Evolutionary conservation across 1,139 yeast genomes (phyloP).

Genomic region (Scheffersomyces titani): DNA sequence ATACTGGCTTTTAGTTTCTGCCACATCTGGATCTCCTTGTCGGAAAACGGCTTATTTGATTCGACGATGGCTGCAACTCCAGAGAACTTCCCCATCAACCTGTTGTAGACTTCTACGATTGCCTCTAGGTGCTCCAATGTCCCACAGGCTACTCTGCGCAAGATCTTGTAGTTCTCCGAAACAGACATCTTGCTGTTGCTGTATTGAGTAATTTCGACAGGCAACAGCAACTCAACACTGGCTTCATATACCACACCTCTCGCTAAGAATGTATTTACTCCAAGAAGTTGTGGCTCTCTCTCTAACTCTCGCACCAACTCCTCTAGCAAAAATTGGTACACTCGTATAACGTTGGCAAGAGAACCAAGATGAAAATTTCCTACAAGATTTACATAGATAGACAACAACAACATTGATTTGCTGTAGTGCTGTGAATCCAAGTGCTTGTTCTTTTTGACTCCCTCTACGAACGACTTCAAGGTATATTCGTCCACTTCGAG

Average conservation of each 20-base stretch:
- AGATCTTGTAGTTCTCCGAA: constrained; percentile 31
- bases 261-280: constrained; percentile 15
- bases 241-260: constrained; percentile 29
- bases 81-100: background rate
- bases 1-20: no score
- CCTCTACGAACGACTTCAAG: constrained; percentile 13
- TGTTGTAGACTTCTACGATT: constrained; percentile 2
- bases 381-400: constrained; percentile 15
- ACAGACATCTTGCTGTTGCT: constrained; percentile 9
- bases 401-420: constrained; percentile 15
- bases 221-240: constrained; percentile 21
- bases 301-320: constrained; percentile 4
- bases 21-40: no score
- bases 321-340: constrained; percentile 6
- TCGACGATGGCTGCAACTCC: no score
- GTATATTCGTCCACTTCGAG: constrained; percentile 12
- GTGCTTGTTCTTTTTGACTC: constrained; percentile 11
- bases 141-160: constrained; percentile 23
- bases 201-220: constrained; percentile 18
- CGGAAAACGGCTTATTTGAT: no score
- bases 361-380: background rate
- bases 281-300: background rate
- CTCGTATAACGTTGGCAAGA: constrained; percentile 1
- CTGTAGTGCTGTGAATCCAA: constrained; percentile 3
- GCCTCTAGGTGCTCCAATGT: constrained; percentile 9